phyloP scores from a whole-genome alignment of 129 eudicot species.

The Apium graveolens region DNA sequence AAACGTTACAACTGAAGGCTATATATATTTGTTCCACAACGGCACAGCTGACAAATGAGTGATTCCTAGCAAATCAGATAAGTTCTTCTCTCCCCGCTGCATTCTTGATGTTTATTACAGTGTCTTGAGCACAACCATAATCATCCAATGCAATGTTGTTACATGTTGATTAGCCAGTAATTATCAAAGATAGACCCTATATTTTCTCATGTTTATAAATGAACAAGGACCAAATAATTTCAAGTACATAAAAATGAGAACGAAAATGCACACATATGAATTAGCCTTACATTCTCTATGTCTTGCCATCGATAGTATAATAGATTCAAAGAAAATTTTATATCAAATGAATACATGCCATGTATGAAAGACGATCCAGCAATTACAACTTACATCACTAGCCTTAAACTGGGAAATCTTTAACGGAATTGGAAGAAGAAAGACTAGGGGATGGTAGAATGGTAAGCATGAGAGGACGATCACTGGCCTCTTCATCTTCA shows the following conservation, averaged over 20 bases:
- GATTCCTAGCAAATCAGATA: neutral
- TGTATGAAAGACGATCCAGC: neutral
- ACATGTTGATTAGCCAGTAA: too few relatives aligned
- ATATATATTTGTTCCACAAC: neutral
- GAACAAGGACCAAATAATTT: neutral
- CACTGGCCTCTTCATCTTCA: conserved; percentile 57
- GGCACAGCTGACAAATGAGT: neutral
- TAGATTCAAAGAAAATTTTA: neutral
- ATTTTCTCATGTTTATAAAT: neutral
- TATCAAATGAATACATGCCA: neutral
- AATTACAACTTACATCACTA: neutral
- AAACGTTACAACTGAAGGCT: conserved; percentile 16
- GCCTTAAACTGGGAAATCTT: neutral
- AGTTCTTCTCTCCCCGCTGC: neutral
- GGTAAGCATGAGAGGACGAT: conserved; percentile 61
- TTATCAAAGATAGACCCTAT: too few relatives aligned
- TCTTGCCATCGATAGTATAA: neutral
- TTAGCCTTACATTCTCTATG: neutral
- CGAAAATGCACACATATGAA: neutral
- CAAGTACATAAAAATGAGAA: neutral
- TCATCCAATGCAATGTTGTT: too few relatives aligned
- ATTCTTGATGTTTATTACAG: neutral
- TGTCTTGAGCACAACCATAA: neutral
- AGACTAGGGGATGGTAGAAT: conserved; percentile 17
- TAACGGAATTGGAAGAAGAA: neutral